phyloP scores from a whole-genome alignment of 768 basidiomycete species.

The Russula abietina region DNA sequence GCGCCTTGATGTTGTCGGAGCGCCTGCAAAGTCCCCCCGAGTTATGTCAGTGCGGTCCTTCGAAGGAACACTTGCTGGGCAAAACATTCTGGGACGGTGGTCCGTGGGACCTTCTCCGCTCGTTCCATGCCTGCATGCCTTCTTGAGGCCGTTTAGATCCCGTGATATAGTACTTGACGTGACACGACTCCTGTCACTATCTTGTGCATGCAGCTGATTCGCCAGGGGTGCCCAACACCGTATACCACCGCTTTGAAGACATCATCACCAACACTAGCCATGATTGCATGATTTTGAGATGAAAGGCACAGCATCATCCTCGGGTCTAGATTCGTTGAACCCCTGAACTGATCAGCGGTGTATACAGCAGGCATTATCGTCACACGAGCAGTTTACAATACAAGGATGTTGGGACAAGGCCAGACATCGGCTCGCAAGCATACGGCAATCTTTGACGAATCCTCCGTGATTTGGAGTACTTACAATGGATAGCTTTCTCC shows the following conservation, averaged over 20 bases:
- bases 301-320: slow-evolving; percentile 1
- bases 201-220: slow-evolving; percentile 7
- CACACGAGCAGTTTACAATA: background rate
- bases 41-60: slow-evolving; percentile 5
- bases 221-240: slow-evolving; percentile 12
- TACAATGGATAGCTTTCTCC: background rate
- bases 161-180: slow-evolving; percentile 14
- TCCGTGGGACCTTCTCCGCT: slow-evolving; percentile 13
- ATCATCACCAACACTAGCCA: slow-evolving; percentile 2
- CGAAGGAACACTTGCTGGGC: slow-evolving; percentile 6
- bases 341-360: background rate
- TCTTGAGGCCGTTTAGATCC: background rate
- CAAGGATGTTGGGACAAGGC: background rate
- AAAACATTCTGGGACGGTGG: background rate
- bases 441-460: background rate
- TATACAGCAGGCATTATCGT: background rate
- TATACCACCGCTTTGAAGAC: slow-evolving; percentile 3
- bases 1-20: slow-evolving; percentile 4
- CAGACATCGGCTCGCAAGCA: background rate
- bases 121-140: slow-evolving; percentile 8
- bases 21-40: slow-evolving; percentile 7
- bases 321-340: background rate
- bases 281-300: slow-evolving; percentile 1
- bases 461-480: background rate
- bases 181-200: background rate